Evolutionary conservation across 2,329 filamentous ascomycete species (phyloP), one percentile per base, ranked within the genome.

Genomic region (Diaporthe sp.): DNA sequence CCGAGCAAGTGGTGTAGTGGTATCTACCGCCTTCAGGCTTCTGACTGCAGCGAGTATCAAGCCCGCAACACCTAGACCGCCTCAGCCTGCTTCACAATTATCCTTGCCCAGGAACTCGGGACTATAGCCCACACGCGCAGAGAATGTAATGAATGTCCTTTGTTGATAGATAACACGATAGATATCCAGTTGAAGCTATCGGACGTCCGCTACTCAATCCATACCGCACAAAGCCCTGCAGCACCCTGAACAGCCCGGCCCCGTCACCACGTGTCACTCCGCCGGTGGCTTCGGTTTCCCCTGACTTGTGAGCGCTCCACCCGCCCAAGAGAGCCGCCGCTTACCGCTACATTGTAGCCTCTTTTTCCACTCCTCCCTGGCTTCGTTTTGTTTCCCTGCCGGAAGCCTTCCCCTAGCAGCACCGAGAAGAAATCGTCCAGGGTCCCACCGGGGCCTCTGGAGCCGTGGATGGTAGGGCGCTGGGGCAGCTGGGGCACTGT

Each of bases 251-350:
- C 71, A 62, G 44, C 57, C 71, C 51, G 57, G 53, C 71, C 70
- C 74, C 49, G 74, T 62, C 55, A 62, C 72, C 75, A 76, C 75
- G 75, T 76, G 75, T 76, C 75, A 76, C 67, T 46, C 51, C 49
- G 39, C 75, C 25, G 75, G 39, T 76, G 72, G 37, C 46, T 46
- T 71, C 31, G 28, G 44, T 39, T 58, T 39, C 57, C 57, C 65
- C 53, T 42, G 44, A 42, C 37, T 62, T 74, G 65, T 51, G 46
- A 58, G 44, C 39, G 34, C 60, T 55, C 72, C 72, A 73, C 72
- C 42, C 72, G 70, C 46, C 51, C 74, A 60, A 55, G 71, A 61
- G 49, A 25, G 44, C 19, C 57, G 57, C 57, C 5, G 72, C 72
- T 74, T 74, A 74, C 72, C 72, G 72, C 72, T 61, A 72, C 71